Evolutionary conservation across 202 grass and related monocot species (phyloP), one percentile per base, ranked within the genome.

Genomic region (Elaeis oleifera): DNA sequence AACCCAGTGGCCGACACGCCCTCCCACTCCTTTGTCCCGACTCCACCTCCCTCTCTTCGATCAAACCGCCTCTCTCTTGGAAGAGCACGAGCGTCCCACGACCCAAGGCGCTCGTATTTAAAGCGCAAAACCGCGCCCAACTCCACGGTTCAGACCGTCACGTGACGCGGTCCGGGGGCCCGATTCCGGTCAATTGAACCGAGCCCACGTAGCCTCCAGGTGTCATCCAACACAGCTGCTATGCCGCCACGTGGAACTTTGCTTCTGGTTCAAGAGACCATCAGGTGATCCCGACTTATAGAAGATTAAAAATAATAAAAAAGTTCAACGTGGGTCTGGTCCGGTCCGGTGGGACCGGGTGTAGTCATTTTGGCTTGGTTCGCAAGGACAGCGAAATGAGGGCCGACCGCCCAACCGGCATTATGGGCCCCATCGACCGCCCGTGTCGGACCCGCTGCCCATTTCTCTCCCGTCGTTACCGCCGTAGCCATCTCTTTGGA

Each of bases 321-420:
- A 36, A 32, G 69, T 82, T 76, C 75, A 60, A 64, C 78, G 32
- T 20, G 51, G 68, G 50, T 74, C 51, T 74, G 9, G 59, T 6
- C 1, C 24, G 18, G 39, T 56, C 17, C 29, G 1, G 61, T 13
- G 8, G 66, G 32, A 13, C 57, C 74, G 18, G 18, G 19, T 6
- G 5, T 56, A 5, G 52, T 9, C 13, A 13, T 63, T 22, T 49
- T 57, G 23, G 13, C 50, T 44, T 18, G 25, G 36, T 44, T 44
- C 36, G 6, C 9, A 44, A 14, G 36, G 9, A 9, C 5, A 14
- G 36, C 1, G 11, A 2, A 3, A 13, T 9, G 9, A 5, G 36
- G 36, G 36, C 36, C 36, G 36, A 44, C 36, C 36, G 8, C 36
- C 36, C 26, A 4, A 8, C 8, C 19, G 24, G 64, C 59, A 19